phyloP scores from a whole-genome alignment of 768 basidiomycete species.

The Candolleomyces aberdarensis region DNA sequence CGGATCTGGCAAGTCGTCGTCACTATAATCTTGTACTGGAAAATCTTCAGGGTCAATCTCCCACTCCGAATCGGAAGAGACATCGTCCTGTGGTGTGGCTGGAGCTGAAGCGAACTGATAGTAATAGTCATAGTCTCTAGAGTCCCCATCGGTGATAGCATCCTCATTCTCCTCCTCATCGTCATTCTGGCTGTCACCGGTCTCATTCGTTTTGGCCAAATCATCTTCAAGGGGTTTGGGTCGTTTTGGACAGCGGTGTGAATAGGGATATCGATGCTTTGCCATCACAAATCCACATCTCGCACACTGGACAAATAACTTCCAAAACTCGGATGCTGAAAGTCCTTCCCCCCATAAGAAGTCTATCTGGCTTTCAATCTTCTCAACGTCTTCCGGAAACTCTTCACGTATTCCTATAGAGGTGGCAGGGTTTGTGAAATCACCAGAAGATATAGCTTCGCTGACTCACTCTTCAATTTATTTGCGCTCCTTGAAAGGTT shows the following conservation, averaged over 20 bases:
- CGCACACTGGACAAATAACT: not conserved
- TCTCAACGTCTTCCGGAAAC: not conserved
- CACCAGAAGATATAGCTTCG: not conserved
- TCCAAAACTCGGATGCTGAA: not conserved
- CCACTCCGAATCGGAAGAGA: too few species aligned
- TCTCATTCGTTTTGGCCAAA: too few species aligned
- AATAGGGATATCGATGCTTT: not conserved
- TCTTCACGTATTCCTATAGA: not conserved
- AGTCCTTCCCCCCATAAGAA: not conserved
- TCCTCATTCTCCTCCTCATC: too few species aligned
- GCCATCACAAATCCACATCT: not conserved
- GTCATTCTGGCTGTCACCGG: too few species aligned
- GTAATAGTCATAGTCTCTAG: too few species aligned
- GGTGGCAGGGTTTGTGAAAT: too few species aligned
- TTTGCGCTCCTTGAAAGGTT: not conserved
- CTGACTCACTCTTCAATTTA: not conserved
- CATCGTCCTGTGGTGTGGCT: too few species aligned
- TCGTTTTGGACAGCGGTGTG: not conserved
- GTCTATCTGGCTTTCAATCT: not conserved
- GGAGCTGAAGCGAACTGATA: too few species aligned
- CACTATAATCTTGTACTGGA: too few species aligned
- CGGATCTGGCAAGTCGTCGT: too few species aligned
- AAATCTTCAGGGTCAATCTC: too few species aligned
- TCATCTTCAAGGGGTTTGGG: not conserved
- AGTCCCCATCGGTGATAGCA: too few species aligned